Evolutionary conservation across 805 yeast species (phyloP).

Genomic region (Nakazawaea pomicola): DNA sequence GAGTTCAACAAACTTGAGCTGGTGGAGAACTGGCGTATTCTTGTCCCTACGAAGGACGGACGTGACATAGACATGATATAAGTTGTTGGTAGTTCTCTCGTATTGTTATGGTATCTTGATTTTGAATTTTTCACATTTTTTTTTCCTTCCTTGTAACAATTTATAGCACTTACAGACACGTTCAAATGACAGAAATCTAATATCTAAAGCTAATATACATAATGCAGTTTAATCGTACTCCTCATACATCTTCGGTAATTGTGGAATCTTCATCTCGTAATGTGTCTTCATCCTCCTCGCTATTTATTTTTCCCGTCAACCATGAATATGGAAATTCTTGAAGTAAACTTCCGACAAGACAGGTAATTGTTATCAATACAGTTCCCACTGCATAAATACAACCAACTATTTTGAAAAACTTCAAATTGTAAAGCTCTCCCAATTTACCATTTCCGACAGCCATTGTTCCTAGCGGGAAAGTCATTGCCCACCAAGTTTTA

Average conservation of each 20-base stretch:
- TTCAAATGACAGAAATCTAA: background rate
- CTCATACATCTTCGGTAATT: background rate
- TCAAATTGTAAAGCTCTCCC: conserved; percentile 41
- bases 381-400: conserved; percentile 55
- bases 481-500: conserved; percentile 75
- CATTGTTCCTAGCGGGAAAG: conserved; percentile 89
- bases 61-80: too few species aligned
- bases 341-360: conserved; percentile 33
- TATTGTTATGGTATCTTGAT: background rate
- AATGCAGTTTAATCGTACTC: too few species aligned
- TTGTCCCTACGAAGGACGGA: too few species aligned
- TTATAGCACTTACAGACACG: background rate
- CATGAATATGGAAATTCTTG: conserved; percentile 24
- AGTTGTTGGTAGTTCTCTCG: too few species aligned
- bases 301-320: background rate
- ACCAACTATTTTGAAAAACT: conserved; percentile 58
- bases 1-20: background rate
- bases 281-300: background rate
- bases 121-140: background rate
- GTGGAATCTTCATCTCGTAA: background rate
- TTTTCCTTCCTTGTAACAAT: background rate
- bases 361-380: conserved; percentile 38
- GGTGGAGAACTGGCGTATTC: background rate
- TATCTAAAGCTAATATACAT: too few species aligned
- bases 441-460: conserved; percentile 53